Percentiles rank a stretch among this genome's conserved stretches.
These are phyloP conservation scores for Pichia norvegensis DNA, from an alignment of 1,139 yeast species.

Conservation along the genomic window DNA sequence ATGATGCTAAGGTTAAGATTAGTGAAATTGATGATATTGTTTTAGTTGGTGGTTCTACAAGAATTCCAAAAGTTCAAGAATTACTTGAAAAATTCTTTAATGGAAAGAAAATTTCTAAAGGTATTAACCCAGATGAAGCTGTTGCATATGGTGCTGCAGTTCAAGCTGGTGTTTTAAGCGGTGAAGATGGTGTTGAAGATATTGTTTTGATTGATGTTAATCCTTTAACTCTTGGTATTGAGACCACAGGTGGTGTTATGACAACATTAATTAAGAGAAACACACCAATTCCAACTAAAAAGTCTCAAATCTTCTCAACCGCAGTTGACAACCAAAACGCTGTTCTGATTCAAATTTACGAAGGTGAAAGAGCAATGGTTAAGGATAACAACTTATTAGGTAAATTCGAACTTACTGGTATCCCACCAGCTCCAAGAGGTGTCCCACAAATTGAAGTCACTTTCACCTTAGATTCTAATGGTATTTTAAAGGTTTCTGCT, in stretches of 20 bases:
- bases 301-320: slow-evolving; percentile 93
- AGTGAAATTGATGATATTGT: slow-evolving; percentile 86
- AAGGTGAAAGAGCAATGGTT: slow-evolving; percentile 95
- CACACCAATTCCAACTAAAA: slow-evolving; percentile 94
- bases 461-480: slow-evolving; percentile 89
- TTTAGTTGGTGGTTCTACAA: slow-evolving; percentile 94
- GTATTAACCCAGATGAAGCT: slow-evolving; percentile 96
- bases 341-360: slow-evolving; percentile 90
- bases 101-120: slow-evolving; percentile 91
- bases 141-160: slow-evolving; percentile 98
- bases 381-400: slow-evolving; percentile 94
- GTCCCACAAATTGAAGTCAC: slow-evolving; percentile 96
- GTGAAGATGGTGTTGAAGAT: slow-evolving; percentile 76
- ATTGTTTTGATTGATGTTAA: slow-evolving; percentile 84
- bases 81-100: slow-evolving; percentile 79
- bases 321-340: slow-evolving; percentile 97
- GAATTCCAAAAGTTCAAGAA: slow-evolving; percentile 96
- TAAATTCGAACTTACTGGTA: slow-evolving; percentile 90
- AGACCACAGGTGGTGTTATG: slow-evolving; percentile 97
- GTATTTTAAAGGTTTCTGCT: slow-evolving; percentile 90
- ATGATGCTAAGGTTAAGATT: slow-evolving; percentile 80
- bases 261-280: slow-evolving; percentile 95
- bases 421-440: slow-evolving; percentile 98
- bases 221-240: slow-evolving; percentile 93
- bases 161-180: slow-evolving; percentile 92